Percentiles rank a stretch among this genome's conserved stretches.
Evolutionary conservation across 768 basidiomycete species (phyloP).

Genomic region (Pulveroboletus sp.): DNA sequence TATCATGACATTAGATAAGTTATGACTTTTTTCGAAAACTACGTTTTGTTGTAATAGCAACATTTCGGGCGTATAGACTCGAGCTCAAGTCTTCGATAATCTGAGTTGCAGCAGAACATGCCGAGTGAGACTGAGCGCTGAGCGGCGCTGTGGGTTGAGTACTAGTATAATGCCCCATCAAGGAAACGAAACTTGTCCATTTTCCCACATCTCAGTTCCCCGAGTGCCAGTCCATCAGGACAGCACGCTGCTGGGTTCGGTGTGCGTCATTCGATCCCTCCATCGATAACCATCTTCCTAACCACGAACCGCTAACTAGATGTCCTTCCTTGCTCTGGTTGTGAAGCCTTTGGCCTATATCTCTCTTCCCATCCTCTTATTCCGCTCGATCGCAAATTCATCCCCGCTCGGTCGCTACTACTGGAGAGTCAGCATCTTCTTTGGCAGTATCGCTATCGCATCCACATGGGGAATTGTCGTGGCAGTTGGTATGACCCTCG

Average conservation of each 20-base stretch:
- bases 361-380: slow-evolving; percentile 65
- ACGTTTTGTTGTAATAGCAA: no score
- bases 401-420: slow-evolving; percentile 66
- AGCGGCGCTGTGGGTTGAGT: no score
- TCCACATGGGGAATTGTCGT: slow-evolving; percentile 70
- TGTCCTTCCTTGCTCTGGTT: slow-evolving; percentile 60
- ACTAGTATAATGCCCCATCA: no score
- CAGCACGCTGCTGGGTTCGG: slow-evolving; percentile 24
- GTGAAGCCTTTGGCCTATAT: slow-evolving; percentile 73
- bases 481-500: slow-evolving; percentile 59
- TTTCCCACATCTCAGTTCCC: slow-evolving; percentile 33
- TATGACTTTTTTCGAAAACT: no score
- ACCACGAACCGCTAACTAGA: slow-evolving; percentile 30
- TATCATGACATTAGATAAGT: no score
- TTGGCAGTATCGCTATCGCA: slow-evolving; percentile 64
- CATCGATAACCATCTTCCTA: slow-evolving; percentile 11
- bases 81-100: no score
- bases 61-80: no score
- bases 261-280: slow-evolving; percentile 17
- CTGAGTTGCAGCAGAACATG: no score
- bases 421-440: slow-evolving; percentile 66
- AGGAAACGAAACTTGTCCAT: slow-evolving; percentile 6
- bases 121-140: no score
- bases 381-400: slow-evolving; percentile 53
- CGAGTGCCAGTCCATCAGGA: slow-evolving; percentile 11